Evolutionary conservation across 1,284 basidiomycete species (phyloP), one percentile per base, ranked within the genome.

Genomic region (Cutaneotrichosporon sp.): DNA sequence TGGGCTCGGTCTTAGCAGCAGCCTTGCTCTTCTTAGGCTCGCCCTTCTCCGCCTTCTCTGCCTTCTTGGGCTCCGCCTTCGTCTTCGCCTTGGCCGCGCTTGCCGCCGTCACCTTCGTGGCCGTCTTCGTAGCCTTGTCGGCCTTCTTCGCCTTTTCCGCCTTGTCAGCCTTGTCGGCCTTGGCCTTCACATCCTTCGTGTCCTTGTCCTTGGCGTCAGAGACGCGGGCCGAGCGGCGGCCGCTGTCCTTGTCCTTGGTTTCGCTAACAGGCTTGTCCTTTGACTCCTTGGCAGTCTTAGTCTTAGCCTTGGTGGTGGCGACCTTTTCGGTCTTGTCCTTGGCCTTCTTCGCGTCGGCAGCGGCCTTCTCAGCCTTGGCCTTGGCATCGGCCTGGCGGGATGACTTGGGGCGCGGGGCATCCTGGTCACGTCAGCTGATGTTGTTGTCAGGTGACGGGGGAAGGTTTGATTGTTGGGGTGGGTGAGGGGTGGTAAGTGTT

Each of bases 171-270:
- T 41, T 26, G n/a, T 22, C 29, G 29, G 14, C 41, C 39, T 43
- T 20, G 16, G 25, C 35, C 46, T 46, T 46, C 19, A 26, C 25
- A 2, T 24, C 34, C 29, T 44, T 35, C 20, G 24, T 26, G 11
- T 4, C 26, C 47, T 54, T 54, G 19, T 29, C 22, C 53, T 54
- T 46, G 26, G 31, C 29, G 3, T 33, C 45, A 34, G n/a, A n/a
- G n/a, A n/a, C n/a, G n/a, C n/a, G n/a, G n/a, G n/a, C n/a, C n/a
- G n/a, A n/a, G n/a, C n/a, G n/a, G n/a, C n/a, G n/a, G n/a, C n/a
- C n/a, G n/a, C n/a, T n/a, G n/a, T n/a, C 29, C 14, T 38, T 46
- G 20, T 26, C 42, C 41, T 49, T 49, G 14, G 35, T 17, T 2
- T n/a, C 24, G 33, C 37, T 43, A 12, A 26, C 22, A 10, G 20